Base-by-base conservation (phyloP, 139 green algal species). In the Coelastrella sp. region DNA sequence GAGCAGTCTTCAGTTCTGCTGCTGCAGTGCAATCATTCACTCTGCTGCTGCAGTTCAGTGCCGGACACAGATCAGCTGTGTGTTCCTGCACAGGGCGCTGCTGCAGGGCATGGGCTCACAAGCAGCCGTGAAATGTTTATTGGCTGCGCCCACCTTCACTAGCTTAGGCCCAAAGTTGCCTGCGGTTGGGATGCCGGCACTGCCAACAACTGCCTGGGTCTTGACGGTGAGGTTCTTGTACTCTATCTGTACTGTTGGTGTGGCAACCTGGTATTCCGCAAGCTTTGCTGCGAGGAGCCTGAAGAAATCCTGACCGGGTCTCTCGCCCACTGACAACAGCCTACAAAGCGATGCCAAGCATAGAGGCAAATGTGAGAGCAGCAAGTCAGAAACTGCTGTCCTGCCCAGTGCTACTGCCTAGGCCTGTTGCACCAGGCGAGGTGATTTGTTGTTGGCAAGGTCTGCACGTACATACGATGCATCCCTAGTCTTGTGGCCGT, bases 161-260 rank as follows among this genome's bases (percentile, higher is more conserved):
- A 94, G 66, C 4, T 87, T 82, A 22, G 92, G 32, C 7, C 84
- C 87, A 61, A 92, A 91, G 90, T 95, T 97, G 64, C 83, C 92
- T 16, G 98, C 92, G 13, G 91, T 95, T 58, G 95, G 91, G 47
- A 95, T 94, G 57, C 84, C 89, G 7, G 87, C 92, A 22, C 83
- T 89, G 7, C 96, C 96, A 14, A 98, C 91, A 57, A 97, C 64
- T 2, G 96, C 96, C 60, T 96, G 93, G 3, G 95, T 96, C 59
- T 94, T 90, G 14, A 97, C 92, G 0, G 86, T 92, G 19, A 98
- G 80, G 23, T 93, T 71, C 22, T 92, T 92, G 79, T 97, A 97
- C 86, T 97, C 95, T 3, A 97, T 87, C 23, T 94, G 93, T 20
- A 96, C 90, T 16, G 78, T 77, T 19, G 92, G 89, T 19, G 71